Evolutionary conservation across 345 rosid genomes (phyloP).

Genomic region (Zanthoxylum bungeanum): DNA sequence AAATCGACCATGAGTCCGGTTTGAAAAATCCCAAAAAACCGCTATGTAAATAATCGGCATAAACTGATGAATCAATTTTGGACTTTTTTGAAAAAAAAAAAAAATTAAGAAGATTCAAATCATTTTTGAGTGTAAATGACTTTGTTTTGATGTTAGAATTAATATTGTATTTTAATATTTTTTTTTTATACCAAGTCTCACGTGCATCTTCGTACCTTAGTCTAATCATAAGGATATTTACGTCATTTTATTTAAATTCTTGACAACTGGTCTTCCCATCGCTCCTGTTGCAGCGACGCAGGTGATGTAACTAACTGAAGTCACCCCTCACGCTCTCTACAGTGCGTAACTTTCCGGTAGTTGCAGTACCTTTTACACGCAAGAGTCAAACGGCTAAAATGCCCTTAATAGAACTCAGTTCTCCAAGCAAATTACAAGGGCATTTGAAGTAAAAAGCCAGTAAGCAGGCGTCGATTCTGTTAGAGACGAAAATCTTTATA

Average conservation of each 20-base stretch:
- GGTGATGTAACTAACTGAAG: background rate
- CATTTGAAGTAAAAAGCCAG: background rate
- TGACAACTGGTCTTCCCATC: background rate
- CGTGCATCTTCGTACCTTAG: background rate
- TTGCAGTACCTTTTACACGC: constrained; percentile 3
- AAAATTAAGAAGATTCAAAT: too few relatives aligned
- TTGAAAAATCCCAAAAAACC: too few relatives aligned
- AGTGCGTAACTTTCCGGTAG: background rate
- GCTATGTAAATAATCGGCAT: too few relatives aligned
- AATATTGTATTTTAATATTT: too few relatives aligned
- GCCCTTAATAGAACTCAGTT: background rate
- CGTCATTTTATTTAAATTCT: background rate
- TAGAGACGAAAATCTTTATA: constrained; percentile 10
- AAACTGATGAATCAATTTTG: too few relatives aligned
- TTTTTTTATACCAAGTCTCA: too few relatives aligned
- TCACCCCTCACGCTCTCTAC: background rate
- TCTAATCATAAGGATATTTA: background rate
- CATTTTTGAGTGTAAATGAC: too few relatives aligned
- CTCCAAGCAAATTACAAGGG: background rate
- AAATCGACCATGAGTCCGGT: too few relatives aligned
- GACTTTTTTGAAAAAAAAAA: too few relatives aligned
- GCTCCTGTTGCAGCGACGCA: background rate
- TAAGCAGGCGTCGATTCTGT: constrained; percentile 5
- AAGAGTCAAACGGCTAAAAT: constrained; percentile 10
- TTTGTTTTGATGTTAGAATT: too few relatives aligned